A percentile compares a stretch with the other conserved stretches of the same genome.
Conservation (phyloP, 306 rosid genomes). For the Trifolium fragiferum region DNA sequence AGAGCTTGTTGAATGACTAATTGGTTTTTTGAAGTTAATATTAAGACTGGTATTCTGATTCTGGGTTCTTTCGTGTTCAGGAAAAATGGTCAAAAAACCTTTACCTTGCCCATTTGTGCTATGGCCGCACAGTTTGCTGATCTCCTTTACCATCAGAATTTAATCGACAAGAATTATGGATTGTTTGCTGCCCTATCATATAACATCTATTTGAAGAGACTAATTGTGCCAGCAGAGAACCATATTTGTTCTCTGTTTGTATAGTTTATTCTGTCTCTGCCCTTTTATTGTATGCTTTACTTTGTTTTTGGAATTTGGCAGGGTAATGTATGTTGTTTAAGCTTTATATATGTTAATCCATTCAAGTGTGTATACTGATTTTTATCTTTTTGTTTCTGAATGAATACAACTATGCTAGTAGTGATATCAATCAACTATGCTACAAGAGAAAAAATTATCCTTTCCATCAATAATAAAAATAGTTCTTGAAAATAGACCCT, state of each 20-base stretch:
- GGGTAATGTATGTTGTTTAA: conserved; percentile 33
- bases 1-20: conserved; percentile 16
- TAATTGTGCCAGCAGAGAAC: conserved; percentile 33
- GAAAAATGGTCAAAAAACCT: conserved; percentile 96
- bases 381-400: conserved; percentile 1
- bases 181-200: conserved; percentile 26
- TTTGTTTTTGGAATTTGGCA: conserved; percentile 38
- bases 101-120: conserved; percentile 81
- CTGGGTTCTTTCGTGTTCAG: conserved; percentile 51
- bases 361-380: conserved; percentile 16
- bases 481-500: too few species aligned
- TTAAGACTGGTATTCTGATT: conserved; percentile 5
- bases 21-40: conserved; percentile 24
- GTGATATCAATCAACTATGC: conserved; percentile 11
- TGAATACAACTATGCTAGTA: neutral
- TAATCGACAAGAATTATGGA: conserved; percentile 32
- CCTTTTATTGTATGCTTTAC: conserved; percentile 14
- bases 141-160: conserved; percentile 34
- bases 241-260: conserved; percentile 31
- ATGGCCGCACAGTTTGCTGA: conserved; percentile 91
- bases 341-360: conserved; percentile 2
- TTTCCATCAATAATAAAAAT: neutral
- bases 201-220: conserved; percentile 21
- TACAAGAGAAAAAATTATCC: neutral
- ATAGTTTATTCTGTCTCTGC: conserved; percentile 32